A percentile compares a stretch with the other conserved stretches of the same genome.
These are phyloP conservation scores for Dothistroma septosporum DNA, from an alignment of 2,329 filamentous ascomycete species.

Conservation along the genomic window DNA sequence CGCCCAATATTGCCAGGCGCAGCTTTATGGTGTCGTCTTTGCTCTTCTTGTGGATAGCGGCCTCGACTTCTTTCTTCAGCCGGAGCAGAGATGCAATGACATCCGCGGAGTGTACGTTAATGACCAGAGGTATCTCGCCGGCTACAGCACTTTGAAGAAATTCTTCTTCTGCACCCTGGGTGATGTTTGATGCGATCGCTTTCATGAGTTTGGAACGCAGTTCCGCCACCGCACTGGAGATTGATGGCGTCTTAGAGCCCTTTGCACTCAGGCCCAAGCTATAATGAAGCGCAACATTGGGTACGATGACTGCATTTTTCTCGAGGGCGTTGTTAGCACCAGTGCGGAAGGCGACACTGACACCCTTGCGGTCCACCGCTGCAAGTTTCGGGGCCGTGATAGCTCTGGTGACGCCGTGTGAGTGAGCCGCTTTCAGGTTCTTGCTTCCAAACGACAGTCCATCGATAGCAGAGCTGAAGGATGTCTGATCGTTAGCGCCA, in stretches of 20 bases:
- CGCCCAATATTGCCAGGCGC: slow-evolving; percentile 57
- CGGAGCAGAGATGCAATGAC: slow-evolving; percentile 57
- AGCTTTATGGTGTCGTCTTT: slow-evolving; percentile 34
- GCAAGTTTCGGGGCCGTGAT: slow-evolving; percentile 36
- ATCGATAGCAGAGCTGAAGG: slow-evolving; percentile 55
- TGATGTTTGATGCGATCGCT: slow-evolving; percentile 45
- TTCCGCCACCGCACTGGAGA: slow-evolving; percentile 52
- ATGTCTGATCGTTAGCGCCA: slow-evolving; percentile 48
- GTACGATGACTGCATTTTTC: slow-evolving; percentile 38
- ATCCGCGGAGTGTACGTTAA: slow-evolving; percentile 61
- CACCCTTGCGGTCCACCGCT: slow-evolving; percentile 34
- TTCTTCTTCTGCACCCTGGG: slow-evolving; percentile 46
- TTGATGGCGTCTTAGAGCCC: slow-evolving; percentile 44
- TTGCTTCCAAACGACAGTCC: slow-evolving; percentile 41
- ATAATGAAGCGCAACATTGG: slow-evolving; percentile 42
- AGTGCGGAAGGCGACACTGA: slow-evolving; percentile 37
- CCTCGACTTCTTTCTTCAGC: slow-evolving; percentile 56
- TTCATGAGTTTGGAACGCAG: slow-evolving; percentile 54
- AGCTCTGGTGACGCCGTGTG: slow-evolving; percentile 38
- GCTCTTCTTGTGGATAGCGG: slow-evolving; percentile 21
- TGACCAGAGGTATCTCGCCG: slow-evolving; percentile 52
- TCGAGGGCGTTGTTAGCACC: slow-evolving; percentile 35
- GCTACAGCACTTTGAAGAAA: slow-evolving; percentile 45
- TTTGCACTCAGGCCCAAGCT: slow-evolving; percentile 51
- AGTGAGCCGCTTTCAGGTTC: slow-evolving; percentile 36